phyloP scores from a whole-genome alignment of 2,329 filamentous ascomycete species.

The Fusarium sp. region DNA sequence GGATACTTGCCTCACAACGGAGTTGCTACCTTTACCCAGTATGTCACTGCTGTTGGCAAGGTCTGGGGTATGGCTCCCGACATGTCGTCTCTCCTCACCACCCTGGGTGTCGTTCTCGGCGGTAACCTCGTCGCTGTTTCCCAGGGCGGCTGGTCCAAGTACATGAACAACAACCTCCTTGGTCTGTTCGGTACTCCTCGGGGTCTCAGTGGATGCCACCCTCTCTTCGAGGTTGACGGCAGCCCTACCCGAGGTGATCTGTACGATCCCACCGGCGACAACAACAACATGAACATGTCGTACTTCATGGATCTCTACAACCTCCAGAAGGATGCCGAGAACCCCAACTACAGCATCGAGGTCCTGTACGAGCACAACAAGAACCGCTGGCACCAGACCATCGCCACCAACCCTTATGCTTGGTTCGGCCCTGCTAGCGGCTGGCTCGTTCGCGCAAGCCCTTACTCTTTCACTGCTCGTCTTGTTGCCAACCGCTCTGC shows the following conservation, averaged over 20 bases:
- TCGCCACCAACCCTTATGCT: constrained; percentile 63
- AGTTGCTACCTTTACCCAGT: constrained; percentile 4
- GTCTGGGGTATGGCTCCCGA: constrained; percentile 34
- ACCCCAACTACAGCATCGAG: constrained; percentile 49
- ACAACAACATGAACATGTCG: constrained; percentile 62
- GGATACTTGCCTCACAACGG: constrained; percentile 39
- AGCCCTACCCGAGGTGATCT: constrained; percentile 65
- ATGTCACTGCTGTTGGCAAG: constrained; percentile 28
- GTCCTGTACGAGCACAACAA: constrained; percentile 56
- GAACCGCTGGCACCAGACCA: constrained; percentile 58
- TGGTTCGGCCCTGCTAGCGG: constrained; percentile 66
- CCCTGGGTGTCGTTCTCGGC: constrained; percentile 50
- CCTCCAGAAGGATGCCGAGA: constrained; percentile 52
- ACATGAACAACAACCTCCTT: constrained; percentile 55
- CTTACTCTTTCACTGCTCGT: constrained; percentile 56
- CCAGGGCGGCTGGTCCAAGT: constrained; percentile 47
- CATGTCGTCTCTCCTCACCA: constrained; percentile 20
- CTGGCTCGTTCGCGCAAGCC: constrained; percentile 60
- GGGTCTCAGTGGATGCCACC: constrained; percentile 63
- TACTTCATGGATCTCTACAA: constrained; percentile 62
- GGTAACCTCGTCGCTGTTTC: constrained; percentile 48
- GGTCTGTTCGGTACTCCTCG: constrained; percentile 57
- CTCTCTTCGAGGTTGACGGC: constrained; percentile 65
- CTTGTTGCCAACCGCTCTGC: constrained; percentile 57
- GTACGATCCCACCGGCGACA: constrained; percentile 60